These are phyloP conservation scores for Cymbidium sinense DNA, from an alignment of 106 monocot genomes.

Conservation along the genomic window DNA sequence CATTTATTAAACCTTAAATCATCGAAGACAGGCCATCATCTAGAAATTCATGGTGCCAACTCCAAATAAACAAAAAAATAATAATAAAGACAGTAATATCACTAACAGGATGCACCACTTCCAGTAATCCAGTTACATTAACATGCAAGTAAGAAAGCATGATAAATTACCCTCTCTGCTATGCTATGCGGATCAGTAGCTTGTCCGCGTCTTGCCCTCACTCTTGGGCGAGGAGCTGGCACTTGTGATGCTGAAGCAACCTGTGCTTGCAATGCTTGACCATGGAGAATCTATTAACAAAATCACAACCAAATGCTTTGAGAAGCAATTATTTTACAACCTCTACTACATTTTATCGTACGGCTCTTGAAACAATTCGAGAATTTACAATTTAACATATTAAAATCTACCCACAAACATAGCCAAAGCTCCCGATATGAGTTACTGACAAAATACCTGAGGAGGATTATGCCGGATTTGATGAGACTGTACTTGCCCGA, in stretches of 20 bases:
- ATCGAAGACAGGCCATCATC: too few species aligned
- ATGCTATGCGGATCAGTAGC: slow-evolving; percentile 98
- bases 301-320: not conserved
- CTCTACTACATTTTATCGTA: not conserved
- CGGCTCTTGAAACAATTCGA: not conserved
- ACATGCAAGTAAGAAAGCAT: not conserved
- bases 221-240: slow-evolving; percentile 86
- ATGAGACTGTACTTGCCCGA: slow-evolving; percentile 56
- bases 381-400: not conserved
- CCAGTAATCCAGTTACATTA: not conserved
- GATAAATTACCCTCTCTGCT: slow-evolving; percentile 69
- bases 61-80: not conserved
- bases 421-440: not conserved
- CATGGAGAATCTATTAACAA: slow-evolving; percentile 51
- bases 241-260: slow-evolving; percentile 47
- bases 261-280: slow-evolving; percentile 38
- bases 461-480: slow-evolving; percentile 55
- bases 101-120: not conserved
- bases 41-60: not conserved
- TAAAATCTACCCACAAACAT: not conserved
- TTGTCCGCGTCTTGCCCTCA: slow-evolving; percentile 89
- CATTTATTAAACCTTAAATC: not conserved
- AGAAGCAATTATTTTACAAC: not conserved
- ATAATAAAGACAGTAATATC: not conserved
- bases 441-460: slow-evolving; percentile 2